Conservation (phyloP, 768 basidiomycete genomes). For the Russula sp. region DNA sequence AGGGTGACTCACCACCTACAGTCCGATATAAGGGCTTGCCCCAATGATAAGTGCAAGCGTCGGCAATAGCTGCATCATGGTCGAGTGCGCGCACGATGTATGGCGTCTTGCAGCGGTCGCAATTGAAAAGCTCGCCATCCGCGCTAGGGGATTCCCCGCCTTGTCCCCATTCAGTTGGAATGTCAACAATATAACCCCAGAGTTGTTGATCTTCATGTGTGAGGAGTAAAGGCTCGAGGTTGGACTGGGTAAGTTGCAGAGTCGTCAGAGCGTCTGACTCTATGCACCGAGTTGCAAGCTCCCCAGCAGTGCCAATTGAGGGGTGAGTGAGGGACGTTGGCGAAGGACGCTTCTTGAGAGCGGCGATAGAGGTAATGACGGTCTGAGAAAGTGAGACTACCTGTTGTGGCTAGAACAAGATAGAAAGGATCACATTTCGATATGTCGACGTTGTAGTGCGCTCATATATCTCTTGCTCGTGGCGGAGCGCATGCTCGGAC, state of each 20-base stretch:
- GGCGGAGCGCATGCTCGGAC: slow-evolving; percentile 68
- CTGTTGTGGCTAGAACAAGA: slow-evolving; percentile 9
- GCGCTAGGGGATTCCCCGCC: slow-evolving; percentile 60
- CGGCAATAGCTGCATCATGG: slow-evolving; percentile 36
- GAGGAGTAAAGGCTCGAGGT: slow-evolving; percentile 55
- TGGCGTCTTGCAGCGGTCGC: slow-evolving; percentile 71
- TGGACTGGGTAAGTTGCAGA: slow-evolving; percentile 43
- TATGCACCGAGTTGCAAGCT: slow-evolving; percentile 49
- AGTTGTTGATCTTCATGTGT: slow-evolving; percentile 46
- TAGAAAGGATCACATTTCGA: slow-evolving; percentile 50
- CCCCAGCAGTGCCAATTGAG: slow-evolving; percentile 72
- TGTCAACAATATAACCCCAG: slow-evolving; percentile 65
- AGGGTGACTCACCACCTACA: slow-evolving; percentile 51
- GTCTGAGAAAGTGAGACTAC: slow-evolving; percentile 32
- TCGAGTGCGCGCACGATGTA: slow-evolving; percentile 44
- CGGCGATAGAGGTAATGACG: slow-evolving; percentile 43
- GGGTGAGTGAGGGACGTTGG: slow-evolving; percentile 56
- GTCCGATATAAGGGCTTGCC: slow-evolving; percentile 57
- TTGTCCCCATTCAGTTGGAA: slow-evolving; percentile 46
- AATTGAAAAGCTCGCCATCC: slow-evolving; percentile 55
- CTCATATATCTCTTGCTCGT: slow-evolving; percentile 75
- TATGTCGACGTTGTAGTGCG: slow-evolving; percentile 74
- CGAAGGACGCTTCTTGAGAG: slow-evolving; percentile 43
- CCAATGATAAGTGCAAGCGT: slow-evolving; percentile 78
- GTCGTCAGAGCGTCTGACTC: slow-evolving; percentile 25